Evolutionary conservation across 352 stramenopile genomes (phyloP).

Genomic region (Paralagenidium karlingii): DNA sequence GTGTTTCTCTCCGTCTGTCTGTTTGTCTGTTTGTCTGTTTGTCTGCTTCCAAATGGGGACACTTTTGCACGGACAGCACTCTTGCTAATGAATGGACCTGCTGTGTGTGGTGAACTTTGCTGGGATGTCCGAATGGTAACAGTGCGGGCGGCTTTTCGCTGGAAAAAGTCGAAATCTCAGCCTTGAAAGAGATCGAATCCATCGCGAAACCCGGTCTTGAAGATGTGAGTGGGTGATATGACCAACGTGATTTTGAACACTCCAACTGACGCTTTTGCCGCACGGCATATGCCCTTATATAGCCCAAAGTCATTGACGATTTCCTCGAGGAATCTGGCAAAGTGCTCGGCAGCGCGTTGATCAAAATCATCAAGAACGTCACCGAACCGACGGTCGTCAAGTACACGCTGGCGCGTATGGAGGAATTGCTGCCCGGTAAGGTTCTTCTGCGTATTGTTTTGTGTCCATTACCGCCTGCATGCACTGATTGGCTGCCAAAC

Average conservation of each 20-base stretch:
- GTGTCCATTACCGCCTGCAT: background rate
- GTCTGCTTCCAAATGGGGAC: no score
- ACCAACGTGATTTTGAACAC: background rate
- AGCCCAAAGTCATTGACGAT: constrained; percentile 1
- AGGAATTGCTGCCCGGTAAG: constrained; percentile 67
- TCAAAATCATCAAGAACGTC: constrained; percentile 83
- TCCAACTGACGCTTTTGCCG: background rate
- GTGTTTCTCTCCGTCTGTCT: no score
- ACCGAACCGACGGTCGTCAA: constrained; percentile 79
- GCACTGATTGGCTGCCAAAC: constrained; percentile 6
- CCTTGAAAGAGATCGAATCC: constrained; percentile 72
- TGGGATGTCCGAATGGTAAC: background rate
- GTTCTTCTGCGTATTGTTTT: background rate
- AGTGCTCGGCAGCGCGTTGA: constrained; percentile 40
- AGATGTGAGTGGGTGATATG: constrained; percentile 22
- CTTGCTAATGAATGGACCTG: no score
- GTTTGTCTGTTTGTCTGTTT: no score
- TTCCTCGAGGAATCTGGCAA: constrained; percentile 35
- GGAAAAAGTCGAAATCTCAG: constrained; percentile 76
- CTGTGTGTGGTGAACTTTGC: background rate
- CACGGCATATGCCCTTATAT: constrained; percentile 27
- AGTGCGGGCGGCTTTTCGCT: constrained; percentile 70
- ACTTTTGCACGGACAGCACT: no score
- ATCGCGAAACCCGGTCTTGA: constrained; percentile 53
- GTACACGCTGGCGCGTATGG: constrained; percentile 78